These are phyloP conservation scores for Oryza coarctata DNA, from an alignment of 176 grass and related monocot genomes.

Conservation along the genomic window DNA sequence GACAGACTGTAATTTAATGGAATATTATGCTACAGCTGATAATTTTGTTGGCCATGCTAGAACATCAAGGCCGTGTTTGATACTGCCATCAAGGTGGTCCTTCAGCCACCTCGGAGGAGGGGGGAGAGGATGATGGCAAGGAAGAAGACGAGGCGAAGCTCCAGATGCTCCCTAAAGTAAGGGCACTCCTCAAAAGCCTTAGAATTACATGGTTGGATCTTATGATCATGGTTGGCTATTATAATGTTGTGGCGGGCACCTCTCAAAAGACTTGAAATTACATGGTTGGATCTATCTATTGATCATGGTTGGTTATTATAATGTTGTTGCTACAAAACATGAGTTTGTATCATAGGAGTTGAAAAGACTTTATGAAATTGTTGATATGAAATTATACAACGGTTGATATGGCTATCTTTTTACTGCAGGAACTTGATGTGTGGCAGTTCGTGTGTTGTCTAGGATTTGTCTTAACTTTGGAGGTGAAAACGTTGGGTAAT, in stretches of 20 bases:
- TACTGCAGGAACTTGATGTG: constrained; percentile 56
- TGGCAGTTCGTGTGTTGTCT: constrained; percentile 46
- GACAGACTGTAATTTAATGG: neutral
- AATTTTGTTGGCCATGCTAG: constrained; percentile 34
- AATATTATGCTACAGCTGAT: neutral
- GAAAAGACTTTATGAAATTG: too few relatives aligned
- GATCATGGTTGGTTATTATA: neutral
- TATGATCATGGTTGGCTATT: neutral
- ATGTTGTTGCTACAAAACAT: neutral
- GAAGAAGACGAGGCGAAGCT: constrained; percentile 67
- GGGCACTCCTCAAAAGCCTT: neutral
- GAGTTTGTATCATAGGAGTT: neutral
- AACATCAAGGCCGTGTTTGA: constrained; percentile 93
- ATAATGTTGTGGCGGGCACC: neutral
- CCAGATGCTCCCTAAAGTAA: constrained; percentile 76
- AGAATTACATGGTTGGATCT: neutral
- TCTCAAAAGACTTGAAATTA: neutral
- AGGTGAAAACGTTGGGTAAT: neutral
- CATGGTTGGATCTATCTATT: neutral
- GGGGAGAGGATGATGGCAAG: constrained; percentile 53
- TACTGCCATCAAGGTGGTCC: constrained; percentile 92
- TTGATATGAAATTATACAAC: neutral
- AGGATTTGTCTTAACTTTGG: constrained; percentile 6
- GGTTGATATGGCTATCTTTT: neutral
- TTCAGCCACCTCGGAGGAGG: constrained; percentile 79